Evolutionary conservation across 805 yeast genomes (phyloP).

Genomic region (Saturnispora bothae): DNA sequence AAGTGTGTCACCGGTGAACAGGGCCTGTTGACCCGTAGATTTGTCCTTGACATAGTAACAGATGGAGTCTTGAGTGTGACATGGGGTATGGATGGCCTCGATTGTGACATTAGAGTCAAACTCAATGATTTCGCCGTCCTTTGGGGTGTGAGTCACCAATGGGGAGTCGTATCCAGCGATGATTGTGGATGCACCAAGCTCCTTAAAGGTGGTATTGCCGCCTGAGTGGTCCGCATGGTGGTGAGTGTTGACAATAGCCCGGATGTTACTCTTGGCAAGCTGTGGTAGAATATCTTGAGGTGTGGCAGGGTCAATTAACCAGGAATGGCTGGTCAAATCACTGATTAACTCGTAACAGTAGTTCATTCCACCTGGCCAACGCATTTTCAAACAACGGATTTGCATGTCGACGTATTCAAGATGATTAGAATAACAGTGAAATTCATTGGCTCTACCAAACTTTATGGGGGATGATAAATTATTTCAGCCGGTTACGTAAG

Average conservation of each 20-base stretch:
- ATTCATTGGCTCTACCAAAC: too few species aligned
- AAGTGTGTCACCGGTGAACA: slow-evolving; percentile 92
- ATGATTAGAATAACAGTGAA: too few species aligned
- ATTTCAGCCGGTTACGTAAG: not conserved
- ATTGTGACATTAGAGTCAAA: slow-evolving; percentile 58
- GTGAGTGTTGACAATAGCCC: slow-evolving; percentile 86
- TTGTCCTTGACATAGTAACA: slow-evolving; percentile 70
- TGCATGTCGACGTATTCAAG: too few species aligned
- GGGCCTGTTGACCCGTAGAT: slow-evolving; percentile 54
- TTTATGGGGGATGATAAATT: too few species aligned
- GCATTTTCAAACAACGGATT: slow-evolving; percentile 73
- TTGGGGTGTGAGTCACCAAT: slow-evolving; percentile 59
- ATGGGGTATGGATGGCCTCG: slow-evolving; percentile 87
- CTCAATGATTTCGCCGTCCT: slow-evolving; percentile 46
- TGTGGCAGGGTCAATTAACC: slow-evolving; percentile 90
- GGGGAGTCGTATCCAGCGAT: slow-evolving; percentile 83
- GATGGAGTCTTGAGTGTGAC: slow-evolving; percentile 95
- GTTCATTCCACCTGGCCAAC: slow-evolving; percentile 93
- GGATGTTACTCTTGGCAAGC: slow-evolving; percentile 35
- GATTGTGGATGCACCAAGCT: slow-evolving; percentile 43
- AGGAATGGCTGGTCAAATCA: slow-evolving; percentile 51
- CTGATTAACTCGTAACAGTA: slow-evolving; percentile 76
- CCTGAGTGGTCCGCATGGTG: slow-evolving; percentile 95
- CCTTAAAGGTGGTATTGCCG: slow-evolving; percentile 46
- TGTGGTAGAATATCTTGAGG: slow-evolving; percentile 56